Evolutionary conservation across 768 basidiomycete species (phyloP), one percentile per base, ranked within the genome.

Genomic region (Amanita muscaria): DNA sequence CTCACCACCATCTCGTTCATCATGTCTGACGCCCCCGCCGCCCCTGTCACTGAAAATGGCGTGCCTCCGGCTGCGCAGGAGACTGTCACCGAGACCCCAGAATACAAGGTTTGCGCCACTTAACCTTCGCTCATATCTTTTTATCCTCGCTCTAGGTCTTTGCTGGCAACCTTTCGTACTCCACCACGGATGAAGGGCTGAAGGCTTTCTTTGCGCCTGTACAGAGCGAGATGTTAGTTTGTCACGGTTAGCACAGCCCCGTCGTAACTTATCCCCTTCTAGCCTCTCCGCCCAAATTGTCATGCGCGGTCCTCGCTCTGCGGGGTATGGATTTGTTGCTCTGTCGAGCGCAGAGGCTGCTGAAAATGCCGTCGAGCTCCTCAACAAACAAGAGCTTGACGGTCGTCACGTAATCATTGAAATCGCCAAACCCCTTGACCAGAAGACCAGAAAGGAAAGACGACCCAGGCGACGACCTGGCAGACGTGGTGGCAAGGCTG

Each of bases 101-200:
- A 77, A 64, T 83, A 80, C 82, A 90, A 89, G 78, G 87, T 86
- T 56, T 53, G 50, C 49, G 50, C 53, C 51, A 55, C 44, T 49
- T 46, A 27, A 38, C 48, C 46, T 47, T 34, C 40, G 40, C 46
- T 25, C 36, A 24, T 22, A 38, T 18, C 12, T 40, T 22, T 23
- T 48, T 53, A 46, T 33, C 43, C 43, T 49, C 49, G 40, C 42
- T 37, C 40, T 41, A 92, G 89, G 87, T 91, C 72, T 93, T 93
- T 66, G 88, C 83, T 61, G 91, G 91, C 57, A 94, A 94, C 71
- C 89, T 94, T 74, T 80, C 88, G 72, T 94, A 92, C 68, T 73
- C 80, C 61, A 90, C 88, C 55, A 88, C 85, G 74, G 88, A 90
- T 75, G 85, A 89, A 69, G 87, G 87, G 80, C 83, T 94, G 71